Conservation (phyloP, 116 monocot genomes). For the Zostera marina region DNA sequence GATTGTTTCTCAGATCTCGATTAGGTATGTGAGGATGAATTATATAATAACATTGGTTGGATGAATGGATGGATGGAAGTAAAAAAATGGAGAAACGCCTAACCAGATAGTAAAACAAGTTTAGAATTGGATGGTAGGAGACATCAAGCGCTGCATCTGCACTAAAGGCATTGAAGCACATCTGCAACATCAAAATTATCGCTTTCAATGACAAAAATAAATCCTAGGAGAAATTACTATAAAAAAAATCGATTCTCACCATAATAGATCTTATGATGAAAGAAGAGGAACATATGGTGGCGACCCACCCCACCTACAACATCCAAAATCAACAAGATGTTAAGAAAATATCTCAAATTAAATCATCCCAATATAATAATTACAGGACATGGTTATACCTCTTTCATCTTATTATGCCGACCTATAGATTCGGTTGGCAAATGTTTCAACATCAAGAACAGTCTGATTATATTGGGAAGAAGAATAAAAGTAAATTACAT, state of each 20-base stretch:
- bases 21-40: background rate
- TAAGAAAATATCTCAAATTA: background rate
- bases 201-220: background rate
- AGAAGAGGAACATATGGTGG: slow-evolving; percentile 77
- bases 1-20: background rate
- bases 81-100: background rate
- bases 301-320: slow-evolving; percentile 77
- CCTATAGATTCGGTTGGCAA: slow-evolving; percentile 93
- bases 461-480: slow-evolving; percentile 19
- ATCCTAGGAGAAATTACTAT: background rate
- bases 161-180: slow-evolving; percentile 81
- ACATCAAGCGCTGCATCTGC: slow-evolving; percentile 70
- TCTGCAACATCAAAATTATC: slow-evolving; percentile 22
- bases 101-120: slow-evolving; percentile 90
- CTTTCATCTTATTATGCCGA: slow-evolving; percentile 71
- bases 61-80: background rate
- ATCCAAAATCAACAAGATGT: slow-evolving; percentile 1
- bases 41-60: background rate
- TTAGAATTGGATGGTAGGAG: slow-evolving; percentile 65
- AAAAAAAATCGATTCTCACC: slow-evolving; percentile 26
- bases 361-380: background rate
- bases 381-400: slow-evolving; percentile 31
- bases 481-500: background rate
- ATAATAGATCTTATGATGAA: slow-evolving; percentile 68
- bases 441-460: slow-evolving; percentile 82